Base-by-base conservation (phyloP, 495 filamentous ascomycete species). In the Pseudevernia furfuracea region DNA sequence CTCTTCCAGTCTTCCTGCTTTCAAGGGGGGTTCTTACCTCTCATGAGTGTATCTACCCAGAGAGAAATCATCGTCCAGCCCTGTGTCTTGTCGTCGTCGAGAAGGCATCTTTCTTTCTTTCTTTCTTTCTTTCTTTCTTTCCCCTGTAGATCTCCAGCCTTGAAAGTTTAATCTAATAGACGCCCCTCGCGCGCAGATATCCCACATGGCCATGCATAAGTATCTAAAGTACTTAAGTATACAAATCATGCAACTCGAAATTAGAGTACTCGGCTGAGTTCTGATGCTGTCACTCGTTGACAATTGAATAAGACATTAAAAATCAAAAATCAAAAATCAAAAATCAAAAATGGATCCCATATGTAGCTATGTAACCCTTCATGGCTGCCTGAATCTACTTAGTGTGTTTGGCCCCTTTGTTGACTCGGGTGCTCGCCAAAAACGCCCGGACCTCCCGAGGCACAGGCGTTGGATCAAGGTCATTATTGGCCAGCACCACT, bases 391-490 rank as follows among this genome's bases (percentile, higher is more conserved):
- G 12, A 32, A 12, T n/a, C n/a, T n/a, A 53, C 19, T 4, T 30
- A 53, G 25, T 53, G 5, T 5, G 2, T 53, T 53, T 2, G 39
- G 49, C 4, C 49, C 49, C 49, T 53, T 53, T 53, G 49, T 53
- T 53, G 49, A 53, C 15, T 53, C 25, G 32, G 15, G 49, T 53
- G 28, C 28, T 53, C 49, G 49, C 25, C 49, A 53, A 32, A n/a
- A n/a, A n/a, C n/a, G n/a, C n/a, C 49, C 49, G 49, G 25, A 53
- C 25, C 25, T 53, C 28, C 49, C 49, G 49, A 53, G 49, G 49
- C 49, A 32, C 49, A 53, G 49, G 28, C 14, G 12, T 53, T 32
- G 49, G 28, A 30, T 30, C 25, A 7, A 49, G 25, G 46, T 4
- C 44, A 23, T 23, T 23, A 0, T n/a, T n/a, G n/a, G 7, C 25